A percentile compares a stretch with the other conserved stretches of the same genome.
phyloP scores from a whole-genome alignment of 306 rosid genomes.

The Cicer cuneatum region DNA sequence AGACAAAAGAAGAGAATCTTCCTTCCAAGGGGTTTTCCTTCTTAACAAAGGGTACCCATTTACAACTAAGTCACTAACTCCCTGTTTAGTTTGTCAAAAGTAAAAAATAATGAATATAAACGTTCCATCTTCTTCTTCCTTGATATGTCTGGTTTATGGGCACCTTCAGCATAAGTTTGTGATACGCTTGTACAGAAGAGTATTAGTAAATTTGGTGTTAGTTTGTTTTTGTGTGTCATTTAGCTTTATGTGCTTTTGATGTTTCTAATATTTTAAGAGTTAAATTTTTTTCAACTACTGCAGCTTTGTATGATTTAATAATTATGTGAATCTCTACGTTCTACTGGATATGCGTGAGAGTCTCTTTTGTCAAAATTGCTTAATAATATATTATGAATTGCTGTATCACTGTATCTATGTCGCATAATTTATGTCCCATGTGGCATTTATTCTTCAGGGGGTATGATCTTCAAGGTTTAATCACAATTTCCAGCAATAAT shows the following conservation, averaged over 20 bases:
- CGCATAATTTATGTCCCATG: background rate
- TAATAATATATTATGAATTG: conserved; percentile 13
- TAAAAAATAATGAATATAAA: conserved; percentile 14
- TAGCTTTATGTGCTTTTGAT: conserved; percentile 7
- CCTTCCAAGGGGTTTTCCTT: conserved; percentile 3
- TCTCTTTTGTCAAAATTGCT: background rate
- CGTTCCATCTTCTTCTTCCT: background rate
- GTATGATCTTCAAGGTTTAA: conserved; percentile 24
- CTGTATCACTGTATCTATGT: background rate
- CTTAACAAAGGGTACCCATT: background rate
- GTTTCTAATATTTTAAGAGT: conserved; percentile 2
- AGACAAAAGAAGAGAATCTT: background rate
- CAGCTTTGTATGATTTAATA: conserved; percentile 9
- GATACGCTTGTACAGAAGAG: conserved; percentile 1
- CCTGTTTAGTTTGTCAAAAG: conserved; percentile 7
- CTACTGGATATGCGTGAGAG: conserved; percentile 15
- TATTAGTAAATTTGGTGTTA: conserved; percentile 1
- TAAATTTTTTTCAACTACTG: background rate
- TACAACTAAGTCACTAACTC: conserved; percentile 9
- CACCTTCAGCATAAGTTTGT: conserved; percentile 2
- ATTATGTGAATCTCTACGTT: conserved; percentile 16
- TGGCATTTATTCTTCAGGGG: background rate
- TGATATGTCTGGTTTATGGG: conserved; percentile 8
- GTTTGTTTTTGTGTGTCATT: conserved; percentile 1
- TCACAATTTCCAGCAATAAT: background rate